Base-by-base conservation (phyloP, 352 stramenopile genomes). In the Pythium volutum region DNA sequence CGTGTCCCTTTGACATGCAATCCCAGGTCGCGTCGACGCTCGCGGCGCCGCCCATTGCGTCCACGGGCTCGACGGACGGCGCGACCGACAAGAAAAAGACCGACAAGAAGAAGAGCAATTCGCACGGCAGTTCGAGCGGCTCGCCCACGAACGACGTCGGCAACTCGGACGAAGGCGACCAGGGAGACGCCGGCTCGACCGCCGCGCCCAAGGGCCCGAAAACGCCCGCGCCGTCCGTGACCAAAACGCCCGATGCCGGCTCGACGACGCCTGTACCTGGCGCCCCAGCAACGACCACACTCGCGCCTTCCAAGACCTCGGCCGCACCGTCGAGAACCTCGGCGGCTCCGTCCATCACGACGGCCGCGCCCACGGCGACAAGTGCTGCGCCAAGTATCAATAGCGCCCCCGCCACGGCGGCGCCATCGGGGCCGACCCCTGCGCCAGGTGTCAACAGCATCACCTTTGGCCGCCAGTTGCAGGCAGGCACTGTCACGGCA, bases 1-100 rank as follows among this genome's bases (percentile, higher is more conserved):
- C 75, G 56, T 91, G 82, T 55, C 75, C 76, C 47, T 77, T 91
- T 46, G 78, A 76, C 43, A 48, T 89, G 31, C 82, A 91, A 60
- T 78, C 76, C 25, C 29, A 62, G 33, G 74, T 84, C 16, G 67
- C 71, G 47, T 91, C 82, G 25, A 89, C 82, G 54, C 77, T 91
- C 22, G 67, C 66, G 29, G 69, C 81, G 51, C 81, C 79, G 55
- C 81, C 84, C 39, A 82, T 70, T 47, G 41, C 81, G 47, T 71
- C 67, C 11, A 60, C 62, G 22, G 70, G 50, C 34, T 50, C 52
- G 4, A 65, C 49, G 8, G 66, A 49, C 56, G 50, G 43, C 56
- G 47, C 64, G 42, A 66, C 52, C 12, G 62, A 41, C 59, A 50
- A 26, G 29, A 72, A 60, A 33, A 65, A 14, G 25, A 22, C 41